Evolutionary conservation across 192 early-diverging fungal genomes (phyloP), one percentile per base, ranked within the genome.

Genomic region (Coemansia sp.): DNA sequence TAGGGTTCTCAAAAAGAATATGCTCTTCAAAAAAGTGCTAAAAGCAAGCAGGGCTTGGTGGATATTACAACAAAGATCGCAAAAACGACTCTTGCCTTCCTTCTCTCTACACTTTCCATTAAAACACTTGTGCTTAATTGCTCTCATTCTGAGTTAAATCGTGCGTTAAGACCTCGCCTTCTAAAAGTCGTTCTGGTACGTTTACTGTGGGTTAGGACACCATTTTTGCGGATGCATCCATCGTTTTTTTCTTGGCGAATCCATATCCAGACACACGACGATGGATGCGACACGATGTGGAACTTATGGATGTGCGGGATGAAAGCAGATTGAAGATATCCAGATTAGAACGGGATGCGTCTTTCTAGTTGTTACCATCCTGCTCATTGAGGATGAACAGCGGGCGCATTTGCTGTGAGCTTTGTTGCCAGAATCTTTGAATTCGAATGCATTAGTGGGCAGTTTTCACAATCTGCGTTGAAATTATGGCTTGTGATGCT

Each of bases 101-200:
- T 58, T 63, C 68, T 63, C 56, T 55, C 61, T 56, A 42, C 42
- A 52, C 62, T 61, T 47, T 61, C 47, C 43, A 66, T 48, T 62
- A 40, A 5, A 63, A 41, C 39, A 60, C 57, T 66, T 69, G 73
- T 75, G 68, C 70, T 78, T 66, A 72, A 72, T 69, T 70, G 71
- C 76, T 73, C 71, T 73, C 67, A 46, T 59, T 59, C 65, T 61
- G 66, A 72, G 78, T 80, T 80, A 80, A 80, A 80, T 69, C 73
- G 68, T 75, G 78, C 78, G 73, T 75, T 75, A 72, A 80, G 78
- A 72, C 66, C 58, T 47, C 61, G 18, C 64, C 46, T 52, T 54
- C 46, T 61, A 49, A 52, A 51, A 70, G 45, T 41, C 59, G 42
- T 63, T 67, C 62, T 70, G 72, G 77, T 79, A 79, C 58, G 77